Base-by-base conservation (phyloP, 139 green algal genomes). In the Closterium sp. region DNA sequence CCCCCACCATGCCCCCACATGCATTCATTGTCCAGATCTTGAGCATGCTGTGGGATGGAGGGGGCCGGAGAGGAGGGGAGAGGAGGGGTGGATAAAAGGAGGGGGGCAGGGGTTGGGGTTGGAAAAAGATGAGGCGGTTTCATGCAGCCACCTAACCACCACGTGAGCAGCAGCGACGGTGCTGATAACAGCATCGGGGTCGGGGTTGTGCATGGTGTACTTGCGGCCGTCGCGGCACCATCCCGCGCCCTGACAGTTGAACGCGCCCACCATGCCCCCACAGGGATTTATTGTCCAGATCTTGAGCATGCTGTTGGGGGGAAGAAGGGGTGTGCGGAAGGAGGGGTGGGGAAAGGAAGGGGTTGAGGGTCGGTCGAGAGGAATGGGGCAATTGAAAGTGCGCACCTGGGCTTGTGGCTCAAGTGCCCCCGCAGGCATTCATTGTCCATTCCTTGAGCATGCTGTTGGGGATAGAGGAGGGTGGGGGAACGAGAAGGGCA, bases 391-490 rank as follows among this genome's bases (percentile, higher is more conserved):
- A 28, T 94, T 94, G 92, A 94, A 94, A 0, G 92, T 90, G 0
- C 90, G 90, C 9, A 94, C 73, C 19, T n/a, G n/a, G n/a, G n/a
- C n/a, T n/a, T n/a, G n/a, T n/a, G n/a, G n/a, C n/a, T n/a, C n/a
- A n/a, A n/a, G 94, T 73, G 70, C 92, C 92, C 3, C 24, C 88
- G 38, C 29, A 87, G 13, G 29, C 22, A 29, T 94, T 94, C 24
- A 89, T 70, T 31, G 87, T 94, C 92, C 92, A 94, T n/a, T 94
- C 87, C 29, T 94, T 94, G 24, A 94, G 70, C 86, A 94, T 32
- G 45, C 90, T 94, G 91, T 13, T n/a, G n/a, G n/a, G n/a, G n/a
- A n/a, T n/a, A n/a, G n/a, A n/a, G n/a, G n/a, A n/a, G n/a, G n/a
- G n/a, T n/a, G n/a, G n/a, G n/a, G n/a, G n/a, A n/a, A n/a, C n/a